A percentile compares a stretch with the other conserved stretches of the same genome.
phyloP scores from a whole-genome alignment of 306 rosid species.

The Bauhinia variegata region DNA sequence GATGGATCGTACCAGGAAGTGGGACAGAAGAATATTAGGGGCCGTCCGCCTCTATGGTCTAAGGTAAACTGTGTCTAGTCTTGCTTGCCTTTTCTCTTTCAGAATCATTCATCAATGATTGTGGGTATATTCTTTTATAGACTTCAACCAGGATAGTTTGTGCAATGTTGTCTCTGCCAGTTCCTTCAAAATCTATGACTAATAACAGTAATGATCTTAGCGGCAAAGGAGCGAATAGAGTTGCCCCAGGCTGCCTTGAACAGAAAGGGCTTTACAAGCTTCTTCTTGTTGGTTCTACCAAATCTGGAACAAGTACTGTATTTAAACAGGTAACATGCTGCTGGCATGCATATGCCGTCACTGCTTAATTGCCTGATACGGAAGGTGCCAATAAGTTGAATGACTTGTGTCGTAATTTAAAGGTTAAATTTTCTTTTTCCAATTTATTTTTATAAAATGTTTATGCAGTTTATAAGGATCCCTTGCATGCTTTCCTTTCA shows the following conservation, averaged over 20 bases:
- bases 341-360: not conserved
- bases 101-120: slow-evolving; percentile 7
- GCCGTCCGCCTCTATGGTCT: slow-evolving; percentile 56
- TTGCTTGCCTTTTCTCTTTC: slow-evolving; percentile 26
- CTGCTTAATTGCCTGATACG: not conserved
- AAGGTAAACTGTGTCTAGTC: slow-evolving; percentile 51
- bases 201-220: slow-evolving; percentile 34
- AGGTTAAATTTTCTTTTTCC: not conserved
- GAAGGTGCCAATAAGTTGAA: not conserved
- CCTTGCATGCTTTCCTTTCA: no score
- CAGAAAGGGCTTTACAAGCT: slow-evolving; percentile 48
- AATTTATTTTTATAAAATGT: no score
- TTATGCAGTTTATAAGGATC: no score
- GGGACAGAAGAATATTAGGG: slow-evolving; percentile 67
- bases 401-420: not conserved
- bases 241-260: slow-evolving; percentile 10
- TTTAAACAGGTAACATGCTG: slow-evolving; percentile 67
- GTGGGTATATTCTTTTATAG: slow-evolving; percentile 42
- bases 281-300: slow-evolving; percentile 65
- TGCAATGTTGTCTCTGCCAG: slow-evolving; percentile 57
- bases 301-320: slow-evolving; percentile 80
- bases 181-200: slow-evolving; percentile 45
- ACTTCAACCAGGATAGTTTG: slow-evolving; percentile 53
- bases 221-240: no score
- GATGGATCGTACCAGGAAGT: slow-evolving; percentile 82